Conservation (phyloP, 1,139 yeast genomes). For the Suhomyces kunorum region DNA sequence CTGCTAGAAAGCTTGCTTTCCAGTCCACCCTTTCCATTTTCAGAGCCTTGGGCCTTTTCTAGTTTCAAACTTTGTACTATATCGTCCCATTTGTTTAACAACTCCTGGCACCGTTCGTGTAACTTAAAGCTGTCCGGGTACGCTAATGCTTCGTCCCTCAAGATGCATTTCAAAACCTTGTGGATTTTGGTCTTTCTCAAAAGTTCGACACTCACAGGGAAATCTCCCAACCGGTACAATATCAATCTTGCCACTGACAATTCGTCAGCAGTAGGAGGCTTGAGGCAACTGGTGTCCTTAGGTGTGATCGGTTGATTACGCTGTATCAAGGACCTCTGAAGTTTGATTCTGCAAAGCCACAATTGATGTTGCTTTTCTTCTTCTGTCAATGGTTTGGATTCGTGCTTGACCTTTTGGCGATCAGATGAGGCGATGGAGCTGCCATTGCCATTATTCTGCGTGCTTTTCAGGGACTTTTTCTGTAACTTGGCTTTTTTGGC, state of each 20-base stretch:
- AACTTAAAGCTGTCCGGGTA: slow-evolving; percentile 50
- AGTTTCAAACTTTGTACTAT: slow-evolving; percentile 37
- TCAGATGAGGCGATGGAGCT: slow-evolving; percentile 8
- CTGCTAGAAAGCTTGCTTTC: slow-evolving; percentile 18
- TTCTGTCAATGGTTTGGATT: slow-evolving; percentile 23
- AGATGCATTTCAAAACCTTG: slow-evolving; percentile 53
- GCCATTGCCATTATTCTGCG: slow-evolving; percentile 8
- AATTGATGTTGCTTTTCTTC: slow-evolving; percentile 49
- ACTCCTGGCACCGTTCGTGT: slow-evolving; percentile 47
- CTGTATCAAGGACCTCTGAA: slow-evolving; percentile 48
- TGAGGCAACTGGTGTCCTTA: slow-evolving; percentile 32
- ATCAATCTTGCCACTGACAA: slow-evolving; percentile 54
- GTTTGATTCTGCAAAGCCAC: slow-evolving; percentile 49
- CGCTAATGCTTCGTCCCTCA: slow-evolving; percentile 42
- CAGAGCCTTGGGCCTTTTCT: slow-evolving; percentile 28
- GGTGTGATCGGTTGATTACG: slow-evolving; percentile 45
- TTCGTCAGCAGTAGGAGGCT: slow-evolving; percentile 54
- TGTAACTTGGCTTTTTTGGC: slow-evolving; percentile 6
- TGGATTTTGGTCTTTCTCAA: slow-evolving; percentile 55
- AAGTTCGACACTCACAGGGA: slow-evolving; percentile 56
- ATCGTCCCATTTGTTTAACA: slow-evolving; percentile 48
- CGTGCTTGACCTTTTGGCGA: slow-evolving; percentile 13
- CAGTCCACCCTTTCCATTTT: slow-evolving; percentile 10
- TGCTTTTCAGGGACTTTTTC: slow-evolving; percentile 2
- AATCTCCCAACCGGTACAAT: slow-evolving; percentile 50